Percentiles rank a stretch among this genome's conserved stretches.
Evolutionary conservation across 2,329 filamentous ascomycete species (phyloP).

Genomic region (Cordyceps militaris): DNA sequence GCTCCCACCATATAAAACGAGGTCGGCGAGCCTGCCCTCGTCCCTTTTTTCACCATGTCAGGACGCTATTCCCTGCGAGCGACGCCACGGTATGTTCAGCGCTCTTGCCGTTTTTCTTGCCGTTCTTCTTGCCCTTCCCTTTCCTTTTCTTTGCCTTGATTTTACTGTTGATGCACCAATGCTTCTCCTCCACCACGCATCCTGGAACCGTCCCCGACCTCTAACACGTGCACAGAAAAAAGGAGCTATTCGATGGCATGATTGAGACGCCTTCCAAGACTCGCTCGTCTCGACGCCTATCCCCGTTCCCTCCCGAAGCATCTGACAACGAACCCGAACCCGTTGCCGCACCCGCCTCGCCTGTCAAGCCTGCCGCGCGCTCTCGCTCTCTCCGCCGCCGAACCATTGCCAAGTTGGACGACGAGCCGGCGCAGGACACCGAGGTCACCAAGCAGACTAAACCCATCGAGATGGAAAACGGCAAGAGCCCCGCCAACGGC

Average conservation of each 20-base stretch:
- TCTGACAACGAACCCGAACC: slow-evolving; percentile 45
- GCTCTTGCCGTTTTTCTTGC: not conserved
- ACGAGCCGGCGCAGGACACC: slow-evolving; percentile 37
- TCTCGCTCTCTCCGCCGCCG: slow-evolving; percentile 37
- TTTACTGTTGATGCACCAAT: not conserved
- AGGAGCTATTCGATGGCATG: slow-evolving; percentile 56
- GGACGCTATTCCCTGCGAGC: slow-evolving; percentile 32
- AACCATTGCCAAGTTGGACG: slow-evolving; percentile 42
- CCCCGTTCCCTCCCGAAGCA: slow-evolving; percentile 37
- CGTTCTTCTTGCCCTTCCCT: not conserved
- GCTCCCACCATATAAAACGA: slow-evolving; percentile 4
- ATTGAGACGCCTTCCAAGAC: slow-evolving; percentile 43
- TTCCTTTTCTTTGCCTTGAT: slow-evolving; percentile 12
- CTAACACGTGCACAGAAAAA: slow-evolving; percentile 38
- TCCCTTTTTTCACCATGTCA: slow-evolving; percentile 24
- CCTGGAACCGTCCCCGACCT: not conserved
- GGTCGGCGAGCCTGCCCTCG: not conserved
- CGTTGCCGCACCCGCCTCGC: slow-evolving; percentile 32
- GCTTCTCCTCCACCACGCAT: not conserved
- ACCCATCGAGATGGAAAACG: not conserved
- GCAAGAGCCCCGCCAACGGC: not conserved
- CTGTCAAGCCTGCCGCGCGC: slow-evolving; percentile 32
- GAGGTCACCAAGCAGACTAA: not conserved
- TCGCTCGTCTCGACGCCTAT: slow-evolving; percentile 44
- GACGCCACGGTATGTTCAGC: slow-evolving; percentile 29